These are phyloP conservation scores for Quercus suber DNA, from an alignment of 306 rosid species.

Conservation along the genomic window DNA sequence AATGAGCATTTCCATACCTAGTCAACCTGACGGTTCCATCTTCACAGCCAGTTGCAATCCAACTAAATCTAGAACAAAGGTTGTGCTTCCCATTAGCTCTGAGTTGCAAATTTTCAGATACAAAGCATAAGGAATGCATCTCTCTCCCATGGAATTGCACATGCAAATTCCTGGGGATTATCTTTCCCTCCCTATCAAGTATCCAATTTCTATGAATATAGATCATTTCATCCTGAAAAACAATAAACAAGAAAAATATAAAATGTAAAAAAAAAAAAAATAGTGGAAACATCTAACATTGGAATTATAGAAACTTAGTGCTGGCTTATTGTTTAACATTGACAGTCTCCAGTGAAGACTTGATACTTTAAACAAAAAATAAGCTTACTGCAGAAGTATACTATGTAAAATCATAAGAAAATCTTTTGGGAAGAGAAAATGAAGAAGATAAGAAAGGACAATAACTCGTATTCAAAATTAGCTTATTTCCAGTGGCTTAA, in stretches of 20 bases:
- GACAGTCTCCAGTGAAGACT: not conserved
- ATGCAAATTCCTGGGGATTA: conserved; percentile 71
- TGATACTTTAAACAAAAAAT: not conserved
- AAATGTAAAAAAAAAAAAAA: not conserved
- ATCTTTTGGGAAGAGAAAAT: not conserved
- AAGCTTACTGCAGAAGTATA: not conserved
- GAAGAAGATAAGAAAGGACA: not conserved
- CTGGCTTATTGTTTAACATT: not conserved
- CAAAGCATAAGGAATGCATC: conserved; percentile 86
- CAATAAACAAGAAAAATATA: not conserved
- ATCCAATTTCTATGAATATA: conserved; percentile 65
- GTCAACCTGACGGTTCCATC: conserved; percentile 97
- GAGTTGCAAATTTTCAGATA: conserved; percentile 40
- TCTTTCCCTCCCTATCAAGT: conserved; percentile 42
- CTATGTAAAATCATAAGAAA: not conserved
- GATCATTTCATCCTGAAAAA: conserved; percentile 76
- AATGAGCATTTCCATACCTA: conserved; percentile 48
- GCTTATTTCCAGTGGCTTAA: no score
- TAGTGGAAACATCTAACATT: not conserved
- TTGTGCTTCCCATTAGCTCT: conserved; percentile 31
- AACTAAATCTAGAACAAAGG: conserved; percentile 47
- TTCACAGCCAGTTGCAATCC: conserved; percentile 95
- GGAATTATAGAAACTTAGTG: not conserved
- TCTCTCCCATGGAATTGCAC: conserved; percentile 98
- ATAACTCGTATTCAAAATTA: not conserved